Evolutionary conservation across 306 rosid species (phyloP).

Genomic region (Ammopiptanthus mongolicus): DNA sequence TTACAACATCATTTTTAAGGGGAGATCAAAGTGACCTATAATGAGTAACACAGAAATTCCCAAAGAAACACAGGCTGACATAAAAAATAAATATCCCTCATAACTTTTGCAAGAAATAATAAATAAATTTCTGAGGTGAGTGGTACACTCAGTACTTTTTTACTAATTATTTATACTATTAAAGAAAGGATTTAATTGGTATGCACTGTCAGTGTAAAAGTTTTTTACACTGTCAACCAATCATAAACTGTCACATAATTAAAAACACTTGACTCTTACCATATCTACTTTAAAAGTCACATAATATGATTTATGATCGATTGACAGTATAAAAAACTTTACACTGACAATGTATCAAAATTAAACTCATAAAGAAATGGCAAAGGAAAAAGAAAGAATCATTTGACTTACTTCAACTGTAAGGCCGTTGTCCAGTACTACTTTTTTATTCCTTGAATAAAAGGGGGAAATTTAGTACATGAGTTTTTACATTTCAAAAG

Average conservation of each 20-base stretch:
- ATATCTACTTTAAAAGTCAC: no score
- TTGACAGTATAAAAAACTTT: no score
- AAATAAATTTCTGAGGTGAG: neutral
- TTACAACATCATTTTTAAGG: neutral
- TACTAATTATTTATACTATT: neutral
- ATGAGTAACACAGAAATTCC: neutral
- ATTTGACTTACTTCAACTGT: conserved; percentile 65
- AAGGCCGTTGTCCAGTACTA: conserved; percentile 63
- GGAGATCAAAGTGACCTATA: neutral
- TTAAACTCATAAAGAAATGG: neutral
- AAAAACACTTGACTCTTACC: no score
- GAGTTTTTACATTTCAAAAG: conserved; percentile 4
- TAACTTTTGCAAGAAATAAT: neutral
- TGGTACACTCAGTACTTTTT: neutral
- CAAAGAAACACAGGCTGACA: neutral
- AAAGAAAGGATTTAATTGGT: no score
- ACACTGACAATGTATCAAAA: no score
- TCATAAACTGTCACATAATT: no score
- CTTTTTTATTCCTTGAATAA: conserved; percentile 66
- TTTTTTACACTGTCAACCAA: no score
- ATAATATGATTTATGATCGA: no score
- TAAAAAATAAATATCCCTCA: neutral
- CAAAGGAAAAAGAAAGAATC: conserved; percentile 2
- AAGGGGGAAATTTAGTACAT: conserved; percentile 14
- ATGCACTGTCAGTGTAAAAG: no score